Base-by-base conservation (phyloP, 2,329 filamentous ascomycete genomes). In the Penicillium hesseltinei region DNA sequence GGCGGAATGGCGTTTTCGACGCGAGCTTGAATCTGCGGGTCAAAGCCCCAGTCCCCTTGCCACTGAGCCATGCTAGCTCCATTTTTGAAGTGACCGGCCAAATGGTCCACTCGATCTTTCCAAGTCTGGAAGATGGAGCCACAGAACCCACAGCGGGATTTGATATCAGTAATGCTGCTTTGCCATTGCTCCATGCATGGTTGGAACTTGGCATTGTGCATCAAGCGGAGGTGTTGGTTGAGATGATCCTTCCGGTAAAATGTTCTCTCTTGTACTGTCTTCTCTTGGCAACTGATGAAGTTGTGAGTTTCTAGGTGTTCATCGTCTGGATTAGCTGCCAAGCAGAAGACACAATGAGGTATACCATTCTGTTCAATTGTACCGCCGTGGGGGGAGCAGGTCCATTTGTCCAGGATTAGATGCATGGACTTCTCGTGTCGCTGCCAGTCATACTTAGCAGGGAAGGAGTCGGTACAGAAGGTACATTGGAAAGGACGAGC, bases 161-260 rank as follows among this genome's bases (percentile, higher is more conserved):
- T 82, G 64, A 87, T 79, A 50, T 81, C 78, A 17, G 78, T 78
- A 4, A 80, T 81, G 49, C 80, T 79, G 29, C 81, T 81, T 66
- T 83, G 84, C 84, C 84, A 87, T 38, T 73, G 73, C 27, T 86
- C 81, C 83, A 86, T 86, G 51, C 75, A 78, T 1, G 76, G 63
- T 2, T 76, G 77, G 69, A 85, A 80, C 61, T 82, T 83, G 62
- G 80, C 81, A 59, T 79, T 78, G 65, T 87, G 84, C 77, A 86
- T 84, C 52, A 86, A 72, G 36, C 83, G 78, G 33, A 86, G 71
- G 68, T 87, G 84, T 64, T 87, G 84, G 49, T 83, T 80, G 13
- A 87, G 76, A 65, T 87, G 84, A 64, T 87, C 84, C 69, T 86
- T 86, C 27, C 84, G 77, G 65, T 84, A 86, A 68, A 86, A 87